Percentiles rank a stretch among this genome's conserved stretches.
Conservation (phyloP, 495 filamentous ascomycete genomes). For the Tuber indicum region DNA sequence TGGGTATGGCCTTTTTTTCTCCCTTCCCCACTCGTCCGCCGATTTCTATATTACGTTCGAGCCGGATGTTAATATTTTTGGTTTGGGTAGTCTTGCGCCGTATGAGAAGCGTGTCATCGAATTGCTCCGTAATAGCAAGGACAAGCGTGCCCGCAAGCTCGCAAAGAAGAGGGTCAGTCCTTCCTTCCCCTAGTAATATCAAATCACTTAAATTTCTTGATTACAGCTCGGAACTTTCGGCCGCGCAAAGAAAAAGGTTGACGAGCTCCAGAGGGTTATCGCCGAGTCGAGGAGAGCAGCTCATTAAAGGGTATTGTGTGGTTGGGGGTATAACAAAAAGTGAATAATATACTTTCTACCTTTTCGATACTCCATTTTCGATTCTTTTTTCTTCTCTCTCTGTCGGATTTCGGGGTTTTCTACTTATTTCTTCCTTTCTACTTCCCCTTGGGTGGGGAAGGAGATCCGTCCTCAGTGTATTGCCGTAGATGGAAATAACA, state of each 20-base stretch:
- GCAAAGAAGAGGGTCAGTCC: conserved; percentile 82
- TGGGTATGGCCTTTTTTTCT: conserved; percentile 53
- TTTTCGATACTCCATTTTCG: background rate
- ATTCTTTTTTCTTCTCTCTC: background rate
- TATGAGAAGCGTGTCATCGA: conserved; percentile 98
- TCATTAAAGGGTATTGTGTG: conserved; percentile 31
- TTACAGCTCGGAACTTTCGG: conserved; percentile 85
- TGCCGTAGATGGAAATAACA: background rate
- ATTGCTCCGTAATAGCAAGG: conserved; percentile 95
- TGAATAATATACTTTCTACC: background rate
- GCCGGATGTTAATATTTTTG: conserved; percentile 7
- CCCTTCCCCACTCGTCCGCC: background rate
- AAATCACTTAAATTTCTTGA: conserved; percentile 18
- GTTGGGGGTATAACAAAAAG: conserved; percentile 28
- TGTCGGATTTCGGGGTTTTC: background rate
- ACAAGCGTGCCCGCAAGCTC: conserved; percentile 98
- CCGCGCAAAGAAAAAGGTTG: conserved; percentile 97
- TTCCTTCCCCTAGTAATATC: background rate
- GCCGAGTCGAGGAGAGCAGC: conserved; percentile 80
- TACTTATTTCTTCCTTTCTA: background rate
- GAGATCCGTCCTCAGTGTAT: background rate
- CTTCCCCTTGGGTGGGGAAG: background rate
- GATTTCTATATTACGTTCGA: background rate
- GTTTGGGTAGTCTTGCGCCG: conserved; percentile 63
- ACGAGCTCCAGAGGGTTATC: conserved; percentile 94